These are phyloP conservation scores for Drosera capensis DNA, from an alignment of 148 eudicot genomes.

Conservation along the genomic window DNA sequence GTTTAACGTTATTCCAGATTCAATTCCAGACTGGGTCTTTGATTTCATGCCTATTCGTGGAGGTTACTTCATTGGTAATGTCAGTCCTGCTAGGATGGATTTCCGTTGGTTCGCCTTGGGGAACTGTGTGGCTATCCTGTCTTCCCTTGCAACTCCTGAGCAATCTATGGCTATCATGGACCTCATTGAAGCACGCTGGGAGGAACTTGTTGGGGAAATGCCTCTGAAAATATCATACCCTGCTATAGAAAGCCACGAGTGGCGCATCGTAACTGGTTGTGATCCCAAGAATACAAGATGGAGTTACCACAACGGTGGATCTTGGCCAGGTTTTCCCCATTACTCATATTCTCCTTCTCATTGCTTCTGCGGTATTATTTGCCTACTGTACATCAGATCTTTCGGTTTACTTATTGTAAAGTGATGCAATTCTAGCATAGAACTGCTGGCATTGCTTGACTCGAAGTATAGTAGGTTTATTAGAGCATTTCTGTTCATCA, in stretches of 20 bases:
- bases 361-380: too few species aligned
- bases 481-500: too few species aligned
- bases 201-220: slow-evolving; percentile 94
- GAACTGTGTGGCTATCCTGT: slow-evolving; percentile 80
- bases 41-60: slow-evolving; percentile 95
- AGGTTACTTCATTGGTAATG: slow-evolving; percentile 90
- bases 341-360: too few species aligned
- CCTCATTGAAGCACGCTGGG: slow-evolving; percentile 91
- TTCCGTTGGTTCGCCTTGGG: slow-evolving; percentile 96
- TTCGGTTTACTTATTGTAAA: too few species aligned
- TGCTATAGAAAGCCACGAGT: slow-evolving; percentile 88
- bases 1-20: slow-evolving; percentile 87
- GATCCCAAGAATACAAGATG: slow-evolving; percentile 97
- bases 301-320: slow-evolving; percentile 98
- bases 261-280: slow-evolving; percentile 93
- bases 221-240: slow-evolving; percentile 82
- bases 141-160: slow-evolving; percentile 92
- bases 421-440: too few species aligned
- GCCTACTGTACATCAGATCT: too few species aligned
- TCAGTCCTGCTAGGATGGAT: slow-evolving; percentile 97
- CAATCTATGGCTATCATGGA: slow-evolving; percentile 95
- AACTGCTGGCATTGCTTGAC: too few species aligned
- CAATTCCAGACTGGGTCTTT: slow-evolving; percentile 95
- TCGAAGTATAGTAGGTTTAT: too few species aligned
- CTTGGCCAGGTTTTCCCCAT: slow-evolving; percentile 94